Evolutionary conservation across 2,329 filamentous ascomycete genomes (phyloP), one percentile per base, ranked within the genome.

Genomic region (Orbilia blumenaviensis): DNA sequence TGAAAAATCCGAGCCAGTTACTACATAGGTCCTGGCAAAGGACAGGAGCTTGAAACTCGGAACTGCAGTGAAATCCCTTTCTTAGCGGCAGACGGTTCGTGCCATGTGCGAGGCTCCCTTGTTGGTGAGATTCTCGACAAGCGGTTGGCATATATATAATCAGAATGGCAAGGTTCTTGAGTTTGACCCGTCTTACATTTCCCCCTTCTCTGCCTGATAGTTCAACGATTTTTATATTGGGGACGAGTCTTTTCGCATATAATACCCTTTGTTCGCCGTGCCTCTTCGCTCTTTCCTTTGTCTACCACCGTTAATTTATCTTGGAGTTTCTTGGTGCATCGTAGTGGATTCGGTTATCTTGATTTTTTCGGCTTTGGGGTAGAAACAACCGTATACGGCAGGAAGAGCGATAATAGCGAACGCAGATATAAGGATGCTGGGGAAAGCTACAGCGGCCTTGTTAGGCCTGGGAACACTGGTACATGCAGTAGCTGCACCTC

Each of bases 81-180:
- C 36, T 54, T 50, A 52, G 66, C 66, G 66, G 66, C 48, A 66
- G n/a, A 18, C 41, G 38, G 8, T 66, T 41, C 46, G 27, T 67
- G 23, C 63, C 56, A 58, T 58, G 71, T 63, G 56, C 34, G 21
- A 42, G 36, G 69, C 67, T 56, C 18, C 10, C 52, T 14, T 1
- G 10, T 25, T 36, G 18, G 29, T 56, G 52, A 56, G 52, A 32
- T 18, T 56, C 52, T 38, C 8, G 32, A 54, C 61, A 38, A 52
- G n/a, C 14, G 16, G 34, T 12, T 23, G 50, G 63, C 12, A 56
- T 67, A 68, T 75, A 68, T 68, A 75, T 75, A 75, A 75, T 36
- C 69, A 68, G 50, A 56, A 75, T 68, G 46, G 71, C 71, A 75
- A 67, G 63, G 71, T 75, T 66, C 36, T 41, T 72, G 50, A 9